These are phyloP conservation scores for Beauveria asiatica DNA, from an alignment of 2,329 filamentous ascomycete species.

Conservation along the genomic window DNA sequence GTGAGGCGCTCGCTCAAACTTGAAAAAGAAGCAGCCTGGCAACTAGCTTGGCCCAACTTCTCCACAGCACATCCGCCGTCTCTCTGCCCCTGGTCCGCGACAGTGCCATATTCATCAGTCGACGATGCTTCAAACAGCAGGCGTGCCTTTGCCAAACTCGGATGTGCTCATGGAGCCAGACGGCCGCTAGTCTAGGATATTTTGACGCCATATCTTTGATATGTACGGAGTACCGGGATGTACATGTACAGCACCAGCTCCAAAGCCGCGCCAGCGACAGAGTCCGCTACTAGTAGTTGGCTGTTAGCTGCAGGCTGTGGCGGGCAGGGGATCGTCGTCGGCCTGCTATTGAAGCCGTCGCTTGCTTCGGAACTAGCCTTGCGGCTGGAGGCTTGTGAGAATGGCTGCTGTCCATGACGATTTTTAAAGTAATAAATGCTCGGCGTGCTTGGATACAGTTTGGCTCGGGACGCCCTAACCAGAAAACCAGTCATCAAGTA, in stretches of 20 bases:
- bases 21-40: neutral
- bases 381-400: neutral
- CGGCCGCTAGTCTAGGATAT: constrained; percentile 1
- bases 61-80: neutral
- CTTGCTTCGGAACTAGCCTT: neutral
- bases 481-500: neutral
- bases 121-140: neutral
- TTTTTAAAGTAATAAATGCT: neutral
- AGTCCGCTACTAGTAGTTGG: too few relatives aligned
- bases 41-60: neutral
- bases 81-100: neutral
- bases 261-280: neutral
- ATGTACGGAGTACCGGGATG: neutral
- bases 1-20: neutral
- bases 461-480: neutral
- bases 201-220: neutral
- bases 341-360: neutral
- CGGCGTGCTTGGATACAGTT: neutral
- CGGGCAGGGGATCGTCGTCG: neutral
- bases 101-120: constrained; percentile 4
- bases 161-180: neutral
- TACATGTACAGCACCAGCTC: neutral
- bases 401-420: neutral
- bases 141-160: neutral
- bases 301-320: too few relatives aligned